Percentiles rank a stretch among this genome's conserved stretches.
These are phyloP conservation scores for Aethionema arabicum DNA, from an alignment of 345 rosid genomes.

Conservation along the genomic window DNA sequence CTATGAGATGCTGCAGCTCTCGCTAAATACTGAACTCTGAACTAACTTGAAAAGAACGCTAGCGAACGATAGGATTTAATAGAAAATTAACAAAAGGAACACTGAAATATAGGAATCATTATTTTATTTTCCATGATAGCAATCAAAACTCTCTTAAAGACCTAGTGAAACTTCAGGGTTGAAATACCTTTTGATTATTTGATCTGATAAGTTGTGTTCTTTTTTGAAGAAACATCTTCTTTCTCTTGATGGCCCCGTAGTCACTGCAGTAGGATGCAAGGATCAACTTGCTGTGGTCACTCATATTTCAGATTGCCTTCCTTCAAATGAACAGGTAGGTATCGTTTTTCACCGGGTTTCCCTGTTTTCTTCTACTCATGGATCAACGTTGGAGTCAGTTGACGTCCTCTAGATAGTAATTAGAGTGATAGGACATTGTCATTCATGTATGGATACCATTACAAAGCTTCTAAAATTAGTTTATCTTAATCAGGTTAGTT, in stretches of 20 bases:
- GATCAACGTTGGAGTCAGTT: constrained; percentile 14
- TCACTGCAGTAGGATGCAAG: constrained; percentile 78
- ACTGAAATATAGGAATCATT: not conserved
- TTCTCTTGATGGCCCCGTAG: constrained; percentile 84
- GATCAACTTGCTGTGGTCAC: constrained; percentile 78
- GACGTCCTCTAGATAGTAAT: constrained; percentile 1
- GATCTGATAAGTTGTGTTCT: constrained; percentile 11
- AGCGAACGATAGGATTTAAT: not conserved
- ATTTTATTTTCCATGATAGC: not conserved
- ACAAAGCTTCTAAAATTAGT: not conserved
- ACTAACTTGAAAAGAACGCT: constrained; percentile 3
- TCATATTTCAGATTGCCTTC: constrained; percentile 79
- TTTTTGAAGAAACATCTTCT: constrained; percentile 71
- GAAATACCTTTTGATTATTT: not conserved
- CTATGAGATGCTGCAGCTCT: constrained; percentile 9
- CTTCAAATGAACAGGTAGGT: constrained; percentile 78
- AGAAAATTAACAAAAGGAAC: not conserved
- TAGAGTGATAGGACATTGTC: constrained; percentile 17
- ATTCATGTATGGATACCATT: not conserved
- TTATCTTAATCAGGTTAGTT: not conserved
- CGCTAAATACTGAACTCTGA: not conserved
- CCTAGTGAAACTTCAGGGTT: not conserved
- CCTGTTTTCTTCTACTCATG: not conserved
- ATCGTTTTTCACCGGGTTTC: not conserved
- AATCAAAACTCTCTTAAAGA: not conserved